Conservation (phyloP, 345 rosid genomes). For the Sapria himalayana region DNA sequence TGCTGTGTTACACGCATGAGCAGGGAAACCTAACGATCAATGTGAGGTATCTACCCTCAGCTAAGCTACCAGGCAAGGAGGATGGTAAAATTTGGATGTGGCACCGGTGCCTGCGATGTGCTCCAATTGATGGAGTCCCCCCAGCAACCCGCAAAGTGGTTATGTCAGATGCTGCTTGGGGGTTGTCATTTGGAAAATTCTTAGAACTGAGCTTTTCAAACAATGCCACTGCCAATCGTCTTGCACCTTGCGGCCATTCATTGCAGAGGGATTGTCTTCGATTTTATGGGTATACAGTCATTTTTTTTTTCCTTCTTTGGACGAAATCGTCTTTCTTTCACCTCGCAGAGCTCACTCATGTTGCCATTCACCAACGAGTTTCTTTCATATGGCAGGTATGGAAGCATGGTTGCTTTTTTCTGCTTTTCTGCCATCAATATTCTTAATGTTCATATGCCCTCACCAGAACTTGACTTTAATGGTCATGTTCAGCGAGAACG, state of each 20-base stretch:
- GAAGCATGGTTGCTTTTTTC: slow-evolving; percentile 94
- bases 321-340: not conserved
- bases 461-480: slow-evolving; percentile 49
- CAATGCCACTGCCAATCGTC: slow-evolving; percentile 91
- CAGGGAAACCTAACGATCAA: slow-evolving; percentile 94
- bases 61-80: slow-evolving; percentile 63
- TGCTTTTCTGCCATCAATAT: slow-evolving; percentile 87
- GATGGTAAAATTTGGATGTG: slow-evolving; percentile 99
- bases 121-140: slow-evolving; percentile 69
- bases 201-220: slow-evolving; percentile 94
- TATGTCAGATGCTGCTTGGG: slow-evolving; percentile 99
- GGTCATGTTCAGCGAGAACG: slow-evolving; percentile 44
- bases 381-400: slow-evolving; percentile 45
- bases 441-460: slow-evolving; percentile 61
- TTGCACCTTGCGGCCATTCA: slow-evolving; percentile 96
- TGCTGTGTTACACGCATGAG: slow-evolving; percentile 76
- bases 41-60: slow-evolving; percentile 44
- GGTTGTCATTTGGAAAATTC: slow-evolving; percentile 94
- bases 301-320: not conserved
- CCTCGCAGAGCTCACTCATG: too few relatives aligned
- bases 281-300: slow-evolving; percentile 51
- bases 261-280: slow-evolving; percentile 95
- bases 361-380: slow-evolving; percentile 6
- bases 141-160: slow-evolving; percentile 88
- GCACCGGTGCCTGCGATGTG: slow-evolving; percentile 92